Evolutionary conservation across 495 filamentous ascomycete species (phyloP).

Genomic region (Hapsidospora chrysogenum): DNA sequence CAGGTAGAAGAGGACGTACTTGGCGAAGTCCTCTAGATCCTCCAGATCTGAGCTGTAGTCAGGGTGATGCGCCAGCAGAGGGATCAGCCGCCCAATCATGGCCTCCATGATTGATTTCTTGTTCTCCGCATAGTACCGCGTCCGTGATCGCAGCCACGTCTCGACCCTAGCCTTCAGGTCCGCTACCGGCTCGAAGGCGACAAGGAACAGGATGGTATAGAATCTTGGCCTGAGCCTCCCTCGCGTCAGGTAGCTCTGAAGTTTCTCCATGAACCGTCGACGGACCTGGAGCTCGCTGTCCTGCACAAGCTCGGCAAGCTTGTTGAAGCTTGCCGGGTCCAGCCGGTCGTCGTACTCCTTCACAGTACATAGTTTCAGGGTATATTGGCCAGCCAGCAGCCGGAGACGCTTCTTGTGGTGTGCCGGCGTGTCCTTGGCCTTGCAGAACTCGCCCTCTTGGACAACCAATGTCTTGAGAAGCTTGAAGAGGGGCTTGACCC

Average conservation of each 20-base stretch:
- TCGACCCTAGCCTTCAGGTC: slow-evolving; percentile 53
- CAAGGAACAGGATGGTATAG: slow-evolving; percentile 74
- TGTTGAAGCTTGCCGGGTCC: slow-evolving; percentile 55
- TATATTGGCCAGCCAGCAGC: slow-evolving; percentile 61
- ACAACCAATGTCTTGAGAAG: slow-evolving; percentile 59
- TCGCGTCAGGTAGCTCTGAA: slow-evolving; percentile 72
- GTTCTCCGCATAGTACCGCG: slow-evolving; percentile 30
- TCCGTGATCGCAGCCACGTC: slow-evolving; percentile 79
- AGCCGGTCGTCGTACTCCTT: slow-evolving; percentile 65
- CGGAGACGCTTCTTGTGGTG: slow-evolving; percentile 61
- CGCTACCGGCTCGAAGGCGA: slow-evolving; percentile 69
- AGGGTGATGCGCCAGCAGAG: slow-evolving; percentile 83
- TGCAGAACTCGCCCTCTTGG: slow-evolving; percentile 62
- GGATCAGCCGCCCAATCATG: slow-evolving; percentile 70
- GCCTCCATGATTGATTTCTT: slow-evolving; percentile 60
- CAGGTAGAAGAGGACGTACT: slow-evolving; percentile 82
- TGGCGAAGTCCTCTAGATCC: slow-evolving; percentile 62
- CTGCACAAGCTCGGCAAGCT: slow-evolving; percentile 61
- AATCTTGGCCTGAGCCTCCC: slow-evolving; percentile 56
- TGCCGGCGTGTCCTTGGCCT: slow-evolving; percentile 53
- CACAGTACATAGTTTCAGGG: slow-evolving; percentile 68
- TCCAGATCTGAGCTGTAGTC: slow-evolving; percentile 58
- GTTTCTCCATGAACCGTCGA: slow-evolving; percentile 55
- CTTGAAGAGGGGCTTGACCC: slow-evolving; percentile 53
- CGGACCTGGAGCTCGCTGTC: slow-evolving; percentile 60